Conservation (phyloP, 306 rosid genomes). For the Hylodesmum podocarpum region DNA sequence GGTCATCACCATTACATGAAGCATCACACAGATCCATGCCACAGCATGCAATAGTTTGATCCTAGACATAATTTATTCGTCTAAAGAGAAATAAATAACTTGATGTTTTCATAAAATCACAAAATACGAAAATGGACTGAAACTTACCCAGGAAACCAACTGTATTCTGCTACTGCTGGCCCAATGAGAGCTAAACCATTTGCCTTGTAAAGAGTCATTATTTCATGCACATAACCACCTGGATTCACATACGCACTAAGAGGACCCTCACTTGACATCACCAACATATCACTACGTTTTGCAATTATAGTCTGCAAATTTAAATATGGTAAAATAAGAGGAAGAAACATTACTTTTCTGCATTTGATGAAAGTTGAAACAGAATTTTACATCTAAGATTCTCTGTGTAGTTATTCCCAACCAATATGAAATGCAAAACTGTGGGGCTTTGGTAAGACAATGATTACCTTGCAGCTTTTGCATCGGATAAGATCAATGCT, state of each 20-base stretch:
- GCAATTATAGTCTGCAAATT: constrained; percentile 74
- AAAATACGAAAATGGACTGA: constrained; percentile 26
- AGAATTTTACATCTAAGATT: not conserved
- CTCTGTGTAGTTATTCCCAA: not conserved
- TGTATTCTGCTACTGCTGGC: constrained; percentile 58
- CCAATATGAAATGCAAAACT: constrained; percentile 1
- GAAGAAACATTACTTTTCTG: not conserved
- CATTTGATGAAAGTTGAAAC: constrained; percentile 20
- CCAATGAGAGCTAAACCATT: constrained; percentile 71
- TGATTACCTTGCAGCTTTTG: constrained; percentile 68
- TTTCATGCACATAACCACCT: constrained; percentile 72
- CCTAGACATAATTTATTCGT: not conserved
- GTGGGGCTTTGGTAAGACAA: constrained; percentile 17
- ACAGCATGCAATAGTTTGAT: not conserved
- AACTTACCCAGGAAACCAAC: constrained; percentile 99
- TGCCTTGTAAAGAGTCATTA: constrained; percentile 80
- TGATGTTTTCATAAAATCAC: constrained; percentile 8
- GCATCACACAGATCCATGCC: not conserved
- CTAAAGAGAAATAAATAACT: constrained; percentile 17
- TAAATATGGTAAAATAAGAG: constrained; percentile 3
- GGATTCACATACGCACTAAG: constrained; percentile 93
- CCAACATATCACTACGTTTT: constrained; percentile 88
- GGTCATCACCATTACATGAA: not conserved
- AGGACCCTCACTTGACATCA: constrained; percentile 96
- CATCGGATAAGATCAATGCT: constrained; percentile 75